A percentile compares a stretch with the other conserved stretches of the same genome.
These are phyloP conservation scores for Helotiales sp. DNA, from an alignment of 2,329 filamentous ascomycete species.

Conservation along the genomic window DNA sequence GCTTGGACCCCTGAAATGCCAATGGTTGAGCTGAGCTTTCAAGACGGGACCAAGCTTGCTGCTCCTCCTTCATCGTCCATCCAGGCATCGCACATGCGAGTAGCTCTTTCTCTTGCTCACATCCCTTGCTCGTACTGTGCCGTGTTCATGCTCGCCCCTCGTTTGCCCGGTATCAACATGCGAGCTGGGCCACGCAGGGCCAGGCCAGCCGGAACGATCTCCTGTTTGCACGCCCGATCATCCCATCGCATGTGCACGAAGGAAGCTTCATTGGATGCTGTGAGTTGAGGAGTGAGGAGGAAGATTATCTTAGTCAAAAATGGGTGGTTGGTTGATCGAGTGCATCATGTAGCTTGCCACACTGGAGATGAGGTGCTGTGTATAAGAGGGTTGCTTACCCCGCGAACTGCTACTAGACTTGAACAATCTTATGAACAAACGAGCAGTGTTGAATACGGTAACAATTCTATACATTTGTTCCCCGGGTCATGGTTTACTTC, in stretches of 20 bases:
- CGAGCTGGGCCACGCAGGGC: background rate
- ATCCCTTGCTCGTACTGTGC: too few species aligned
- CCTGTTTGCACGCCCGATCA: background rate
- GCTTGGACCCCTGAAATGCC: background rate
- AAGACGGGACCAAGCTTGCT: background rate
- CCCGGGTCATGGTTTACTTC: background rate
- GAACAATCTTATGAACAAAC: background rate
- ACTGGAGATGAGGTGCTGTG: background rate
- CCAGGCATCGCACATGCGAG: background rate
- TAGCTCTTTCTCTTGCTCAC: background rate
- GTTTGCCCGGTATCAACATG: background rate
- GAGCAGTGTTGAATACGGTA: background rate
- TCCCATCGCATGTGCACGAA: background rate
- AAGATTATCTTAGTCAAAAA: background rate
- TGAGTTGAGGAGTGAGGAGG: background rate
- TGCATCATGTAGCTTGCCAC: slow-evolving; percentile 1
- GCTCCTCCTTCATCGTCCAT: background rate
- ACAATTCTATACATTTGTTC: background rate
- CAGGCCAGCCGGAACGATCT: background rate
- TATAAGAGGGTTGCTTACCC: slow-evolving; percentile 7
- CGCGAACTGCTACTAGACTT: background rate
- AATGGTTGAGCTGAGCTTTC: background rate
- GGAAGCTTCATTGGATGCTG: background rate
- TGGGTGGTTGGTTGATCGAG: background rate
- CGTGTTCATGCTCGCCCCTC: background rate